Evolutionary conservation across 441 rosid genomes (phyloP).

Genomic region (Mallotus repandus): DNA sequence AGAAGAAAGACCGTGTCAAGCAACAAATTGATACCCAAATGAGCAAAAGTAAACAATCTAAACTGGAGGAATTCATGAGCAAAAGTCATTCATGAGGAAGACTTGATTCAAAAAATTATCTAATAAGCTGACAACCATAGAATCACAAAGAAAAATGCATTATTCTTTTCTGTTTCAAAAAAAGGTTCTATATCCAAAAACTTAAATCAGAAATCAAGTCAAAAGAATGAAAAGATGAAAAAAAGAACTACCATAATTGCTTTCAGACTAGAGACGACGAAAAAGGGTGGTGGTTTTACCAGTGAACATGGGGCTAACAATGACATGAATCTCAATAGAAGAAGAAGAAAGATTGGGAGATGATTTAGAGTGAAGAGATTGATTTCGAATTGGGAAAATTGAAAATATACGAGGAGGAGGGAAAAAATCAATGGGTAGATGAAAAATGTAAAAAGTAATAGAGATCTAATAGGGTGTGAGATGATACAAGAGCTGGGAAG

Average conservation of each 20-base stretch:
- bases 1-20: no score
- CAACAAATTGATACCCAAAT: no score
- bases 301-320: constrained; percentile 70
- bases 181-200: neutral
- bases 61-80: no score
- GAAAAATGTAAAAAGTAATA: constrained; percentile 1
- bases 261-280: constrained; percentile 58
- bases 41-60: no score
- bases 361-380: constrained; percentile 32
- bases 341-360: constrained; percentile 19
- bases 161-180: no score
- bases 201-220: neutral
- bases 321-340: constrained; percentile 69
- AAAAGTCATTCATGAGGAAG: no score
- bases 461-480: no score
- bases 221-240: neutral
- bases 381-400: constrained; percentile 17
- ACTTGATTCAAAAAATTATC: no score
- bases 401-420: constrained; percentile 22
- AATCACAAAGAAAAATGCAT: neutral
- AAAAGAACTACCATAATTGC: constrained; percentile 40
- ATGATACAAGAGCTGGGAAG: no score
- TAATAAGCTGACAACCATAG: no score
- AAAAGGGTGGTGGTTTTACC: constrained; percentile 74
- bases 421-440: constrained; percentile 16